Evolutionary conservation across 768 basidiomycete genomes (phyloP), one percentile per base, ranked within the genome.

Genomic region (Agrocybe pediades): DNA sequence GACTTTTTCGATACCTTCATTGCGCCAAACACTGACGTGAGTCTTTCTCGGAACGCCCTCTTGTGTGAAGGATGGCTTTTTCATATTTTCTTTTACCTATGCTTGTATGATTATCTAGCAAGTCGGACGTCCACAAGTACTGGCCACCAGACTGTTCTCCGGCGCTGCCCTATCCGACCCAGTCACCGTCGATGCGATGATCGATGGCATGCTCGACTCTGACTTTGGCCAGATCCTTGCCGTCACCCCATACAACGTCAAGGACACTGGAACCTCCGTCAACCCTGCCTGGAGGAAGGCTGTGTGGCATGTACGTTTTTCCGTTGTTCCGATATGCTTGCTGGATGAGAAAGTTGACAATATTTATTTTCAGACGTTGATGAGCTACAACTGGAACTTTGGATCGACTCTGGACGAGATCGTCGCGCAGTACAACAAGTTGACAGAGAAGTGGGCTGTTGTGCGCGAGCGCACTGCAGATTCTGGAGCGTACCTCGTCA

Each of bases 1-100:
- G 57, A 58, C 23, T 63, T 58, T 41, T 63, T 57, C 42, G 58
- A 56, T 21, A 61, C 57, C 6, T 63, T 63, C 40, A 61, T 63
- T 47, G 55, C 43, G 8, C 57, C 52, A 5, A 59, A 59, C 23
- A 47, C 57, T 6, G 59, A 63, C 29, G 62, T 63, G 11, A n/a
- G 62, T 54, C 16, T n/a, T 19, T 2, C 42, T 20, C 5, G 27
- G 6, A 24, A 5, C 16, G 27, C 29, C 15, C 29, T 15, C 29
- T 30, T 15, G 29, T 30, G 6, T 30, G 29, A 6, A 7, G 7
- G 6, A 6, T 30, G 15, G 15, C 29, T 40, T 17, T 41, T 15
- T 27, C 26, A 2, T 9, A n/a, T 30, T 23, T 26, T 30, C 13
- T n/a, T 21, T 15, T 5, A 29, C 5, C 24, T 36, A 1, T 29